Percentiles rank a stretch among this genome's conserved stretches.
Conservation (phyloP, 2,329 filamentous ascomycete species). For the Pseudohalonectria lignicola region DNA sequence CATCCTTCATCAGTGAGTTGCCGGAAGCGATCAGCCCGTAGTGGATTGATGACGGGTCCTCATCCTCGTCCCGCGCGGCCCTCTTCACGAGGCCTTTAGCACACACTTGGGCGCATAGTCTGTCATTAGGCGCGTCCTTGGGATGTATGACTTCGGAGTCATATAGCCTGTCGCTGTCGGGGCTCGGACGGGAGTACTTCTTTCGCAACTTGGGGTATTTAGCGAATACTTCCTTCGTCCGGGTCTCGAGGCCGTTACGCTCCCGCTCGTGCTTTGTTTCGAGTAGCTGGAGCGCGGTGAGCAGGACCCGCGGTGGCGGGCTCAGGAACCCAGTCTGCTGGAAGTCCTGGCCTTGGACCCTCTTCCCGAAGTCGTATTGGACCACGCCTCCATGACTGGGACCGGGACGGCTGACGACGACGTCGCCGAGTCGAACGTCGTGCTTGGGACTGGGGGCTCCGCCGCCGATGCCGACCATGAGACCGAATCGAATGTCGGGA, state of each 20-base stretch:
- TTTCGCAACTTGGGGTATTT: background rate
- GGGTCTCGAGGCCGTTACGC: background rate
- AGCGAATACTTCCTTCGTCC: background rate
- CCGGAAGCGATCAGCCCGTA: background rate
- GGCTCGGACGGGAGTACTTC: background rate
- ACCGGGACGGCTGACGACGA: slow-evolving; percentile 14
- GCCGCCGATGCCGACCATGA: slow-evolving; percentile 8
- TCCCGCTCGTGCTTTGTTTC: background rate
- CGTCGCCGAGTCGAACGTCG: slow-evolving; percentile 23
- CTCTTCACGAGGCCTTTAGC: background rate
- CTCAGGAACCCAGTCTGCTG: background rate
- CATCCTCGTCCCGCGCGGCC: background rate
- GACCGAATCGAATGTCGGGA: slow-evolving; percentile 14
- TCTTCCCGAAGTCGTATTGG: slow-evolving; percentile 1
- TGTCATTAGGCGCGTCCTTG: background rate
- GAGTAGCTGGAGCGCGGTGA: background rate
- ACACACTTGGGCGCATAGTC: background rate
- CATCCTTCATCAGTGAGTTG: slow-evolving; percentile 13
- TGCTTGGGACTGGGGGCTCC: slow-evolving; percentile 19
- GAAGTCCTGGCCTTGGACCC: background rate
- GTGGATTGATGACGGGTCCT: background rate
- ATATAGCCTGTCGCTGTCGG: background rate
- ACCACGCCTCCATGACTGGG: background rate
- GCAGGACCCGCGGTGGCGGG: background rate
- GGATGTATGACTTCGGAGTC: background rate